Base-by-base conservation (phyloP, 371 early-diverging fungal species). In the Catenaria anguillulae region DNA sequence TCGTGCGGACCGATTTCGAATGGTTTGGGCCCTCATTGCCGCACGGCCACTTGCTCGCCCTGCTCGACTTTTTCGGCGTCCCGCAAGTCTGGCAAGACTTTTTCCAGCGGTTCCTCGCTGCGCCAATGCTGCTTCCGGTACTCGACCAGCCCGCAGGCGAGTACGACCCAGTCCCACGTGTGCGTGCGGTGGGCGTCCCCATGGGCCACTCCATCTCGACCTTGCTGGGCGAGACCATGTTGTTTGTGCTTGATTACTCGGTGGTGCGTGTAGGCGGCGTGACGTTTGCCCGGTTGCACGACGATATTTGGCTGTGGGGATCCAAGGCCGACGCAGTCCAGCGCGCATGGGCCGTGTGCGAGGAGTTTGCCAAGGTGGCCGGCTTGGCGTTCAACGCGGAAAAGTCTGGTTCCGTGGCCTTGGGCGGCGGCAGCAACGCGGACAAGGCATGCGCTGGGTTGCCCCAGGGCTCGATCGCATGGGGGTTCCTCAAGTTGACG, bases 1-100 rank as follows among this genome's bases (percentile, higher is more conserved):
- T 66, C 1, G 65, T 64, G 12, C 66, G 66, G 15, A 60, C 66
- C 33, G 66, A 66, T 33, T 46, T 66, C 55, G 64, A 65, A 33
- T 64, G 59, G 50, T 66, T 64, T 43, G 66, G 66, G 10, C 64
- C 66, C 3, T 66, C 66, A 17, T 55, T 66, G 23, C 60, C 60
- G 42, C 66, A 66, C 43, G 61, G 46, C 17, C n/a, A 61, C 1
- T 33, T 66, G 8, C 50, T n/a, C 12, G 48, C 56, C 12, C 19
- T 66, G 26, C 26, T 66, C 23, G 56, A 66, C 33, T 60, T 66
- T 19, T 54, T 66, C 45, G 66, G 66, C 29, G 48, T 66, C 6
- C 42, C 64, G 17, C 45, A 59, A 2, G 17, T 36, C 2, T 66
- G 66, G 66, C 12, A 50, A 15, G 52, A 35, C 23, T 66, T 66